phyloP scores from a whole-genome alignment of 331 rosid species.

The Quercus lobata region DNA sequence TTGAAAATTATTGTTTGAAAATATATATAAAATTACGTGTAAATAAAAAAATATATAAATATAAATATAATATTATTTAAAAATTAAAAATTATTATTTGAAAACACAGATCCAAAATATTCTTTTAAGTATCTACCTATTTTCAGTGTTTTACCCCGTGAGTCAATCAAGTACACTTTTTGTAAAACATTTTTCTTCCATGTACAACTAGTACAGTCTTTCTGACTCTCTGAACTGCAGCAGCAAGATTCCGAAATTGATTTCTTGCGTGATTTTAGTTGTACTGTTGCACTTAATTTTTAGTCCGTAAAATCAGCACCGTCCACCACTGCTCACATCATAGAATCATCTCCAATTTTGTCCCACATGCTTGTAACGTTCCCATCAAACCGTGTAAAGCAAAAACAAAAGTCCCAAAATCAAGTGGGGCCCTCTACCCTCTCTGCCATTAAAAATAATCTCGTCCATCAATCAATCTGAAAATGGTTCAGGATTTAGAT shows the following conservation, averaged over 20 bases:
- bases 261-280: background rate
- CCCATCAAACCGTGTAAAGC: background rate
- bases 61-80: too few relatives aligned
- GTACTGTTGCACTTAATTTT: background rate
- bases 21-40: too few relatives aligned
- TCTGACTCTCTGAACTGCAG: background rate
- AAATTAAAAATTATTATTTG: too few relatives aligned
- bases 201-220: background rate
- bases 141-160: too few relatives aligned
- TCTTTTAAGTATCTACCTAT: too few relatives aligned
- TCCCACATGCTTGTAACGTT: background rate
- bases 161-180: too few relatives aligned
- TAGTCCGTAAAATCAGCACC: constrained; percentile 15
- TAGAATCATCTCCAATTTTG: background rate
- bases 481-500: constrained; percentile 14
- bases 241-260: background rate
- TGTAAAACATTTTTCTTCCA: too few relatives aligned
- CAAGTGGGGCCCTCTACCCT: background rate
- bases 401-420: background rate
- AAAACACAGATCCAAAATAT: too few relatives aligned
- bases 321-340: background rate
- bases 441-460: background rate
- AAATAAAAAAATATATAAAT: too few relatives aligned
- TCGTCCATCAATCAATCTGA: constrained; percentile 17
- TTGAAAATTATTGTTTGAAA: too few relatives aligned